phyloP scores from a whole-genome alignment of 192 early-diverging fungal genomes.

The Coemansia sp. region DNA sequence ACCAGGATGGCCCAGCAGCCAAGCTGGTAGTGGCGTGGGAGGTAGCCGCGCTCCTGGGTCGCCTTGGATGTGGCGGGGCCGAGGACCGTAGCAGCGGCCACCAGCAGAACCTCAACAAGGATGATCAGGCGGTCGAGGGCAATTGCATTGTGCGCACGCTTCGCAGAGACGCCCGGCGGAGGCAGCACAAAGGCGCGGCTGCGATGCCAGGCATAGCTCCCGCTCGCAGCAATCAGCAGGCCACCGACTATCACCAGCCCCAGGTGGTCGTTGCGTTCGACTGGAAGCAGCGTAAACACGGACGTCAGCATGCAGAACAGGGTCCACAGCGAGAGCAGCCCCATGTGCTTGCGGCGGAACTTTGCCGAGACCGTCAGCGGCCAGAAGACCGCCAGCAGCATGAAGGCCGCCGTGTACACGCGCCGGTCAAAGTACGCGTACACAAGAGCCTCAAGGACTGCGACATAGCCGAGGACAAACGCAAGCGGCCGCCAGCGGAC shows the following conservation, averaged over 20 bases:
- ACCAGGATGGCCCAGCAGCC: constrained; percentile 50
- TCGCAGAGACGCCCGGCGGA: constrained; percentile 23
- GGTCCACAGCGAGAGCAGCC: constrained; percentile 66
- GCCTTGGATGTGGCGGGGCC: constrained; percentile 40
- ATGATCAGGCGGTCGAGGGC: constrained; percentile 39
- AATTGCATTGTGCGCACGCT: constrained; percentile 24
- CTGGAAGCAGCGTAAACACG: constrained; percentile 85
- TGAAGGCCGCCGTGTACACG: constrained; percentile 57
- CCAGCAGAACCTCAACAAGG: constrained; percentile 40
- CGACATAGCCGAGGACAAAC: constrained; percentile 59
- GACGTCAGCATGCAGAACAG: constrained; percentile 69
- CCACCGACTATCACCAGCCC: constrained; percentile 59
- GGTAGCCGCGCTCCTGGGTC: constrained; percentile 34
- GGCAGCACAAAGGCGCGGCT: constrained; percentile 39
- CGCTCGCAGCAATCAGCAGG: constrained; percentile 36
- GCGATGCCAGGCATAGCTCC: constrained; percentile 44
- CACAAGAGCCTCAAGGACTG: constrained; percentile 78
- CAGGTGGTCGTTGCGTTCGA: constrained; percentile 78
- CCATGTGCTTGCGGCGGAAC: constrained; percentile 50
- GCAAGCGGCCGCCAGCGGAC: constrained; percentile 45
- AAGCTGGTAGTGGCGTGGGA: constrained; percentile 41
- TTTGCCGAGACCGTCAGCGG: constrained; percentile 56
- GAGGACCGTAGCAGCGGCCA: constrained; percentile 43
- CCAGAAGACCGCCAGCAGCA: constrained; percentile 69
- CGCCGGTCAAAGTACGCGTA: constrained; percentile 83